Base-by-base conservation (phyloP, 139 green algal species). In the Mesotaenium endlicherianum region DNA sequence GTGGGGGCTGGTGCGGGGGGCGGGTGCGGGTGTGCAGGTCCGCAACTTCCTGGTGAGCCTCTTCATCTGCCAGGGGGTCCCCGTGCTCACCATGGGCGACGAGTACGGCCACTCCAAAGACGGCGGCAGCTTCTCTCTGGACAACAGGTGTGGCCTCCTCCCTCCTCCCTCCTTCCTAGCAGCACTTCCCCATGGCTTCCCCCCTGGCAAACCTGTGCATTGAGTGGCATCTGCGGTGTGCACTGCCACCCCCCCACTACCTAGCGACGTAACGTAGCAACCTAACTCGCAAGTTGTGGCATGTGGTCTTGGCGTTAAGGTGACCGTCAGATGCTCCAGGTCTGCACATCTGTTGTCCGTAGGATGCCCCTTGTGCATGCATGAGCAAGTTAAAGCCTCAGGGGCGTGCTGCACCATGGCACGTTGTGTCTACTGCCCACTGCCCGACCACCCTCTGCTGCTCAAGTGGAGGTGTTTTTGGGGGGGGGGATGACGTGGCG, bases 31-130 rank as follows among this genome's bases (percentile, higher is more conserved):
- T 39, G 60, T 16, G 59, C 96, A 99, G 93, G 94, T 97, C 92
- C 90, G 92, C 83, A 99, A 98, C 91, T 88, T 94, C 55, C 87
- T 95, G 69, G 49, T 97, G 57, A 91, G 91, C 20, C 88, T 98
- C 3, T 92, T 98, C 89, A n/a, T 97, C 34, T 92, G 92, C 0
- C 86, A 90, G 68, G 96, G 96, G 55, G 95, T 91, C 0, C 96
- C 96, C 41, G 98, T 98, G 95, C 87, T 99, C 31, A 89, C 98
- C n/a, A 90, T 90, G 89, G 90, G 90, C 40, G 95, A 98, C 85
- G 95, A 98, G 91, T 93, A 95, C 59, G 89, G 74, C 17, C 88
- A 95, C 47, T 94, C 90, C 5, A 92, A 93, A 30, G n/a, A n/a
- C n/a, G n/a, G 86, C 11, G 96, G 96, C 58, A 98, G 97, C 91